These are phyloP conservation scores for Buxus sempervirens DNA, from an alignment of 164 flowering plant genomes.

Conservation along the genomic window DNA sequence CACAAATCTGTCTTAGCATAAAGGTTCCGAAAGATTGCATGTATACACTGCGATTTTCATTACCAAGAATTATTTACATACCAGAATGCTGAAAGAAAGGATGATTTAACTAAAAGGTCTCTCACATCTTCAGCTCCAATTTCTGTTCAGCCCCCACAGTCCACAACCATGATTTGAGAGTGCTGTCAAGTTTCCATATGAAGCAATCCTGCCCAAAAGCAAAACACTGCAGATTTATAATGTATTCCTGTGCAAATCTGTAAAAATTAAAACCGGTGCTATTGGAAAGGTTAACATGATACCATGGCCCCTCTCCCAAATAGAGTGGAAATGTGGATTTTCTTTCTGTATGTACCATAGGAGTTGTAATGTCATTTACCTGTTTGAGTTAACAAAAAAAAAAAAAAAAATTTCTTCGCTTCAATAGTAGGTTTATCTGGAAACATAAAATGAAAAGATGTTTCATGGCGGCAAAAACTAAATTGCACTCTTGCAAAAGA, in stretches of 20 bases:
- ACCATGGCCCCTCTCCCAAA: neutral
- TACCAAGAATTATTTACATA: neutral
- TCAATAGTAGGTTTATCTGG: neutral
- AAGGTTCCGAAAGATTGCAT: neutral
- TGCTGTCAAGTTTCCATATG: neutral
- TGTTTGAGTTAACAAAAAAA: too few species aligned
- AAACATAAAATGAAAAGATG: too few species aligned
- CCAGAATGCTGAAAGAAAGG: neutral
- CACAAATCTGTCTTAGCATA: too few species aligned
- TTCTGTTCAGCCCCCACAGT: neutral
- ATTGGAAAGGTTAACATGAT: neutral
- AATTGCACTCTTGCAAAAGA: too few species aligned
- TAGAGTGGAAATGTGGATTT: neutral
- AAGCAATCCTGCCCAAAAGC: constrained; percentile 5
- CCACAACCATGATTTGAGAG: constrained; percentile 1
- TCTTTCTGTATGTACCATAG: neutral
- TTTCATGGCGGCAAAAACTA: too few species aligned
- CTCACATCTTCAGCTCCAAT: neutral
- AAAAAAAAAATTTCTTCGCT: too few species aligned
- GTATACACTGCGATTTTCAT: neutral
- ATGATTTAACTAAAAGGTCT: neutral
- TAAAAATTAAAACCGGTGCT: neutral
- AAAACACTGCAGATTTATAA: neutral
- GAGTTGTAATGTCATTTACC: neutral
- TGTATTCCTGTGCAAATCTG: neutral